These are phyloP conservation scores for Oryza coarctata DNA, from an alignment of 176 grass and related monocot genomes.

Conservation along the genomic window DNA sequence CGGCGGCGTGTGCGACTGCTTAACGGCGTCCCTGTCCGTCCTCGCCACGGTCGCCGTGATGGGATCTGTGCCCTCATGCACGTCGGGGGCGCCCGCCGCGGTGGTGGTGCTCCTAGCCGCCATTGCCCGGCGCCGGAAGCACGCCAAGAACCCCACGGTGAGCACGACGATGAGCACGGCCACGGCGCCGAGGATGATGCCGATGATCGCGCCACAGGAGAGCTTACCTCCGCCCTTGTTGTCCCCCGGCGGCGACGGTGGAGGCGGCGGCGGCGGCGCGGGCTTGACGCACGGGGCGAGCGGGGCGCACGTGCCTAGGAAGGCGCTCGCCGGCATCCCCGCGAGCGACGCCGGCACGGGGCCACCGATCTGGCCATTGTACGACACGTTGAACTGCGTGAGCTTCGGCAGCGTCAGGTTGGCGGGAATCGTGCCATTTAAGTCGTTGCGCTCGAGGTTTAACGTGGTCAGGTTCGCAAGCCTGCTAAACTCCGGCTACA, in stretches of 20 bases:
- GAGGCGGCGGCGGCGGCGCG: not conserved
- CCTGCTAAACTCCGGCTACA: conserved; percentile 47
- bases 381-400: conserved; percentile 60
- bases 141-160: conserved; percentile 28
- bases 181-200: conserved; percentile 49
- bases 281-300: conserved; percentile 30
- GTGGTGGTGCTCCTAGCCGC: not conserved
- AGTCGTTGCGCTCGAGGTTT: conserved; percentile 46
- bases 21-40: conserved; percentile 1
- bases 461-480: conserved; percentile 41
- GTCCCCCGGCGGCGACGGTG: not conserved
- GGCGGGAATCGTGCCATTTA: conserved; percentile 47
- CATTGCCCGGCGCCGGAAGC: not conserved
- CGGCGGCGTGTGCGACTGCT: conserved; percentile 18
- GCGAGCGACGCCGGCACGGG: conserved; percentile 53
- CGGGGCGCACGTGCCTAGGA: conserved; percentile 40
- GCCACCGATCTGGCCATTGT: conserved; percentile 49
- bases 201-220: conserved; percentile 50
- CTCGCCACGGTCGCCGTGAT: conserved; percentile 19
- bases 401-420: conserved; percentile 29
- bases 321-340: conserved; percentile 37
- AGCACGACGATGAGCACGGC: conserved; percentile 42
- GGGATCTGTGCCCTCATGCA: conserved; percentile 13
- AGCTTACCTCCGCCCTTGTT: conserved; percentile 27
- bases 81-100: conserved; percentile 12